These are phyloP conservation scores for Adansonia gregorii DNA, from an alignment of 441 rosid genomes.

Conservation along the genomic window DNA sequence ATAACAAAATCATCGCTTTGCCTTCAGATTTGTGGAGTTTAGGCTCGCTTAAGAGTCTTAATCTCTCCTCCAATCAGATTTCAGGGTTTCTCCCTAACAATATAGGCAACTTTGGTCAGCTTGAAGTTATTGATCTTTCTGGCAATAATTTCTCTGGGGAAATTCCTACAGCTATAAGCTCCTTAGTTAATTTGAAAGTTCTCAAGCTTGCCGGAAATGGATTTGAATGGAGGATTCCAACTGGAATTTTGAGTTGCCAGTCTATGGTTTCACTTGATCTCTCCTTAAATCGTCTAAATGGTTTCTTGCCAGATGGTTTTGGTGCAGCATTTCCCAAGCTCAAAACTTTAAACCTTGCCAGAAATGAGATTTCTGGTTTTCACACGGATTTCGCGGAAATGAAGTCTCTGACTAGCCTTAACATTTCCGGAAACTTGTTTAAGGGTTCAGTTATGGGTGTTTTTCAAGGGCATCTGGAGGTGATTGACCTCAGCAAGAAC, in stretches of 20 bases:
- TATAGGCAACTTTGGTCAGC: conserved; percentile 79
- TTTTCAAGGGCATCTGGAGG: conserved; percentile 51
- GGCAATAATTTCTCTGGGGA: conserved; percentile 70
- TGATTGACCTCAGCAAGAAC: conserved; percentile 78
- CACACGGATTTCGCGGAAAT: conserved; percentile 54
- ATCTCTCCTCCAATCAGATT: conserved; percentile 72
- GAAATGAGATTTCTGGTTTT: conserved; percentile 61
- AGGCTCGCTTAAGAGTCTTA: conserved; percentile 62
- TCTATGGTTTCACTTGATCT: conserved; percentile 67
- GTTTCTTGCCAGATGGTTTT: conserved; percentile 72
- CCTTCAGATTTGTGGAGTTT: conserved; percentile 93
- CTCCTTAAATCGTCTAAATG: conserved; percentile 70
- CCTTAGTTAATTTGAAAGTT: conserved; percentile 59
- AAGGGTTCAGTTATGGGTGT: conserved; percentile 62
- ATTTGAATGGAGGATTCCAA: conserved; percentile 65
- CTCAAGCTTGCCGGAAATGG: conserved; percentile 62
- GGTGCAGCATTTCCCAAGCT: conserved; percentile 77
- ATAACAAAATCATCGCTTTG: conserved; percentile 73
- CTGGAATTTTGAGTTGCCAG: conserved; percentile 53
- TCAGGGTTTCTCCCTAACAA: conserved; percentile 71
- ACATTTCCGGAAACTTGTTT: conserved; percentile 71
- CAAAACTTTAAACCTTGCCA: conserved; percentile 61
- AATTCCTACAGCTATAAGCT: conserved; percentile 71
- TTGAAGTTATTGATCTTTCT: conserved; percentile 73
- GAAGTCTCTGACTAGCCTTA: conserved; percentile 61